phyloP scores from a whole-genome alignment of 1,284 basidiomycete genomes.

The Peniophora sp. region DNA sequence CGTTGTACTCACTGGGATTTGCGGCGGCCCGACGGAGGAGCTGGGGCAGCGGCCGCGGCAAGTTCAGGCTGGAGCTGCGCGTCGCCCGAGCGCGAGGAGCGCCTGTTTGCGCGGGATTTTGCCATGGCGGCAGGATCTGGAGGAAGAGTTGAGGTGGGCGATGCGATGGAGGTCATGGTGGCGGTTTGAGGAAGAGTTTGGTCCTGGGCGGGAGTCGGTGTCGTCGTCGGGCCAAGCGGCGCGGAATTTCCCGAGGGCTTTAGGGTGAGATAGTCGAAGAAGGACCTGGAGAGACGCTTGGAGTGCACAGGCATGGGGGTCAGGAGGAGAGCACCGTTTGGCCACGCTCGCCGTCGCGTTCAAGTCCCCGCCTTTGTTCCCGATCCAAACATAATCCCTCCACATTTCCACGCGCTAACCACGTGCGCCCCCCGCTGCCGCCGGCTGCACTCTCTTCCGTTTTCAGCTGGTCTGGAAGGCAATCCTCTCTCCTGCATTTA shows the following conservation, averaged over 20 bases:
- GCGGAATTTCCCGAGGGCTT: conserved; percentile 2
- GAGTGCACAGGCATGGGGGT: too few species aligned
- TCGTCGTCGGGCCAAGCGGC: conserved; percentile 11
- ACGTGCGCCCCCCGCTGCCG: too few species aligned
- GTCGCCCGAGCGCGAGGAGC: neutral
- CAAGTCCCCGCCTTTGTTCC: conserved; percentile 8
- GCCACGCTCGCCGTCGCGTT: neutral
- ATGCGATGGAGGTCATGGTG: neutral
- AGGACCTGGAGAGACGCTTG: too few species aligned
- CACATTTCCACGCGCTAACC: too few species aligned
- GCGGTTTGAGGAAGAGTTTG: neutral
- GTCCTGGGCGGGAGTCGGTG: conserved; percentile 10
- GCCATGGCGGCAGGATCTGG: neutral
- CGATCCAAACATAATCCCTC: neutral
- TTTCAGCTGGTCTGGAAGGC: too few species aligned
- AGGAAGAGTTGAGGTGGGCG: neutral
- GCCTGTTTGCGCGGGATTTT: neutral
- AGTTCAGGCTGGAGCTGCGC: neutral
- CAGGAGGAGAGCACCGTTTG: too few species aligned
- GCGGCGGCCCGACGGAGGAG: neutral
- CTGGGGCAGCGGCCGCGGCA: neutral
- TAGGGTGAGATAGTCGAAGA: too few species aligned
- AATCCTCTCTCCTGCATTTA: too few species aligned
- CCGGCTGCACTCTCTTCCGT: too few species aligned
- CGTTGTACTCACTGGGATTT: conserved; percentile 1